Evolutionary conservation across 345 rosid genomes (phyloP).

Genomic region (Lagerstroemia speciosa): DNA sequence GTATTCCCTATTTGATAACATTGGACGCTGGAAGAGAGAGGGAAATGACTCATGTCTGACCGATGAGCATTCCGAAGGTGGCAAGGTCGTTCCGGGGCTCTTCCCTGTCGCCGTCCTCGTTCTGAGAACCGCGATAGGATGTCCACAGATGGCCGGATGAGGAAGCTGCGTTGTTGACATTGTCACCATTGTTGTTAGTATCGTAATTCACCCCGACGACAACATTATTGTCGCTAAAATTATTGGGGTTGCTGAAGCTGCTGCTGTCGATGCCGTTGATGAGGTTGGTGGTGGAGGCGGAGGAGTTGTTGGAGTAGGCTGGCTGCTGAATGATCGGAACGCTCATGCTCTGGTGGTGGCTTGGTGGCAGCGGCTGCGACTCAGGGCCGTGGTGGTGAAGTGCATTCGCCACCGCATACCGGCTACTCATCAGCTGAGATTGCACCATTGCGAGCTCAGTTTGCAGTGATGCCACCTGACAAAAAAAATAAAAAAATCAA

Average conservation of each 20-base stretch:
- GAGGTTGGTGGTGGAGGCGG: slow-evolving; percentile 45
- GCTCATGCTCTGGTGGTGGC: slow-evolving; percentile 9
- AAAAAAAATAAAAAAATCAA: background rate
- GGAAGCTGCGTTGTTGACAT: slow-evolving; percentile 26
- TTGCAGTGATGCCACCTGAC: slow-evolving; percentile 70
- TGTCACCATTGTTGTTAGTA: background rate
- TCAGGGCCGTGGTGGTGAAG: slow-evolving; percentile 46
- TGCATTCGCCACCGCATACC: slow-evolving; percentile 59
- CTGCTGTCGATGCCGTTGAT: slow-evolving; percentile 12
- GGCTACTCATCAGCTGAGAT: slow-evolving; percentile 63
- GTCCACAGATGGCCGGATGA: slow-evolving; percentile 46
- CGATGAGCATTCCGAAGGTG: slow-evolving; percentile 27
- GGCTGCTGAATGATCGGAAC: slow-evolving; percentile 29
- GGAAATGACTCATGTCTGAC: too few species aligned
- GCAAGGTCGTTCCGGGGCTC: slow-evolving; percentile 55
- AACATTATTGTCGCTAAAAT: slow-evolving; percentile 34
- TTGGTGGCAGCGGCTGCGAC: slow-evolving; percentile 20
- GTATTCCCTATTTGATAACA: too few species aligned
- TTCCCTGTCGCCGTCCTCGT: slow-evolving; percentile 37
- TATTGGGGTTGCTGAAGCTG: slow-evolving; percentile 47
- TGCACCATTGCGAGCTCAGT: slow-evolving; percentile 82
- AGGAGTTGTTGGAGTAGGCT: slow-evolving; percentile 85
- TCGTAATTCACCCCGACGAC: slow-evolving; percentile 22
- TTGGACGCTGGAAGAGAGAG: too few species aligned
- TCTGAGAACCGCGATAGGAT: slow-evolving; percentile 19